A percentile compares a stretch with the other conserved stretches of the same genome.
Conservation (phyloP, 441 rosid genomes). For the Syzygium malaccense region DNA sequence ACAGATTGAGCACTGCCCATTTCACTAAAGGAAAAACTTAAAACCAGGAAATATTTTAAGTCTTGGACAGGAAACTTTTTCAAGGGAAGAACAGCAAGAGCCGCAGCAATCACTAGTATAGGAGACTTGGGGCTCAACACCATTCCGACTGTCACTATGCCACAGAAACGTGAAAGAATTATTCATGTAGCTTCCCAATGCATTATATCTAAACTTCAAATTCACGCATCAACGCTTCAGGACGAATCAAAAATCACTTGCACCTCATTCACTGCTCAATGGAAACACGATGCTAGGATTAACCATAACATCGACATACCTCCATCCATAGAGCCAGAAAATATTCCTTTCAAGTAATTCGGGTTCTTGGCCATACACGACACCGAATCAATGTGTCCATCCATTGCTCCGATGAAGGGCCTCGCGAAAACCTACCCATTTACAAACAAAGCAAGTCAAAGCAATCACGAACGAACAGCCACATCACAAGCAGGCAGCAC, state of each 20-base stretch:
- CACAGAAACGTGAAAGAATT: not conserved
- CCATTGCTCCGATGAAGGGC: conserved; percentile 96
- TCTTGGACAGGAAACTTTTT: not conserved
- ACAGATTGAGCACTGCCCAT: not conserved
- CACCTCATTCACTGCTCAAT: not conserved
- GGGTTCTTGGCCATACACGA: conserved; percentile 98
- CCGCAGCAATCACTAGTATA: not conserved
- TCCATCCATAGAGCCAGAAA: conserved; percentile 98
- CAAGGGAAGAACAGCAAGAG: not conserved
- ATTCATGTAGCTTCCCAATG: not conserved
- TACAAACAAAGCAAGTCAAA: not conserved
- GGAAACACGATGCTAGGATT: not conserved
- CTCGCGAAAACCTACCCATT: conserved; percentile 71
- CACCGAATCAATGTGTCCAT: conserved; percentile 78
- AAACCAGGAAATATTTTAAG: not conserved
- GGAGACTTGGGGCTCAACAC: not conserved
- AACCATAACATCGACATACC: conserved; percentile 26
- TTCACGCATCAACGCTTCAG: not conserved
- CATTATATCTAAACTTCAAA: not conserved
- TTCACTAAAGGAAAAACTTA: not conserved
- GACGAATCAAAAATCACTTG: not conserved
- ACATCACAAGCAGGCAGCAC: not conserved
- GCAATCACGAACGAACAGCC: not conserved
- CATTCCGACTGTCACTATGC: not conserved
- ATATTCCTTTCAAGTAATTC: conserved; percentile 70